These are phyloP conservation scores for Ophiostoma fasciatum DNA, from an alignment of 2,329 filamentous ascomycete genomes.

Conservation along the genomic window DNA sequence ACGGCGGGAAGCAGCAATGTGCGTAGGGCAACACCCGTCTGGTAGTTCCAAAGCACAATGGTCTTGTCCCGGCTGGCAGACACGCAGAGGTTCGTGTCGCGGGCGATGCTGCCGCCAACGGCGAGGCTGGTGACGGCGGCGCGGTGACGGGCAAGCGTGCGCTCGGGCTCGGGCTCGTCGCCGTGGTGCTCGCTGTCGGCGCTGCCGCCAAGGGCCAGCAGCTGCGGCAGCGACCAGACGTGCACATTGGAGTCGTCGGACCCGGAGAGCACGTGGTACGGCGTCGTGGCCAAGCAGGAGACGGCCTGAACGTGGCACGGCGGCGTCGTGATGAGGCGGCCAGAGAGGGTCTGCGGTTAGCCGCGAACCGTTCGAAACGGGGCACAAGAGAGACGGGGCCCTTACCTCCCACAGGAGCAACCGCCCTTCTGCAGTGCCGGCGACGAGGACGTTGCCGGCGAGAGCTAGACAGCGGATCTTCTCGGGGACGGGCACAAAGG, in stretches of 20 bases:
- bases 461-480: slow-evolving; percentile 66
- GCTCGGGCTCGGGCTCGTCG: slow-evolving; percentile 49
- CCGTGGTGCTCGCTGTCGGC: background rate
- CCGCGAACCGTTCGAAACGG: slow-evolving; percentile 9
- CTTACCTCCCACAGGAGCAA: slow-evolving; percentile 85
- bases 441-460: slow-evolving; percentile 54
- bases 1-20: slow-evolving; percentile 67
- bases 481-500: slow-evolving; percentile 75
- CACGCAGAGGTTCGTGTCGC: slow-evolving; percentile 64
- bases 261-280: slow-evolving; percentile 59
- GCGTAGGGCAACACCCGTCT: slow-evolving; percentile 58
- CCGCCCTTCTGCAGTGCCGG: slow-evolving; percentile 75
- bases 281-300: slow-evolving; percentile 58
- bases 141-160: slow-evolving; percentile 64
- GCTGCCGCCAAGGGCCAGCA: slow-evolving; percentile 42
- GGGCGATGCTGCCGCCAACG: slow-evolving; percentile 49
- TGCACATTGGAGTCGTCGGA: slow-evolving; percentile 82
- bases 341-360: slow-evolving; percentile 47
- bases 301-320: slow-evolving; percentile 69
- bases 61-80: slow-evolving; percentile 78
- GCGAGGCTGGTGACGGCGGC: slow-evolving; percentile 53
- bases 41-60: slow-evolving; percentile 86
- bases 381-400: slow-evolving; percentile 13
- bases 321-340: slow-evolving; percentile 59
- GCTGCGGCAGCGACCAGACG: slow-evolving; percentile 69